phyloP scores from a whole-genome alignment of 768 basidiomycete genomes.

The Kwoniella dendrophila region DNA sequence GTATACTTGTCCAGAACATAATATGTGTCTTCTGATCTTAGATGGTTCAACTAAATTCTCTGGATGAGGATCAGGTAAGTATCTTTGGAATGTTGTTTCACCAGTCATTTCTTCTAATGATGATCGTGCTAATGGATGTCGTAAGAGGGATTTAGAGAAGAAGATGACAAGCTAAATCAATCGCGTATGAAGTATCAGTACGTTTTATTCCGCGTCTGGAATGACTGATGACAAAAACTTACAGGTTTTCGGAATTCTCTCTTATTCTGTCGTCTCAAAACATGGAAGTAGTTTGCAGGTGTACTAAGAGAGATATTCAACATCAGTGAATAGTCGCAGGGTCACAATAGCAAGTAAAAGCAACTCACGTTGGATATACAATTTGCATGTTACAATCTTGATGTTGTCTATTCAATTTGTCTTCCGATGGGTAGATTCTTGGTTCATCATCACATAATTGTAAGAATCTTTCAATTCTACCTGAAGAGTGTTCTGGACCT shows the following conservation, averaged over 20 bases:
- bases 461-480: constrained; percentile 90
- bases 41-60: constrained; percentile 75
- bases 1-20: constrained; percentile 97
- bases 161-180: constrained; percentile 74
- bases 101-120: constrained; percentile 82
- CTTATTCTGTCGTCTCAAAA: constrained; percentile 92
- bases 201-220: background rate
- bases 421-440: constrained; percentile 77
- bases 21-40: constrained; percentile 85
- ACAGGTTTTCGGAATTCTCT: constrained; percentile 98
- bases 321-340: background rate
- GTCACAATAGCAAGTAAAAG: background rate
- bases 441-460: constrained; percentile 98
- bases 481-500: constrained; percentile 97
- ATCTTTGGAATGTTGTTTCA: constrained; percentile 89
- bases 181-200: background rate
- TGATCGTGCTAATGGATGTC: constrained; percentile 90
- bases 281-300: constrained; percentile 97
- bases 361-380: constrained; percentile 85
- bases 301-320: constrained; percentile 62
- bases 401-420: constrained; percentile 91
- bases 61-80: constrained; percentile 78
- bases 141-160: constrained; percentile 95
- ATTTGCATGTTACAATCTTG: constrained; percentile 99
- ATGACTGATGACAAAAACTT: constrained; percentile 46